Base-by-base conservation (phyloP, 129 eudicot species). In the Erigeron canadensis region DNA sequence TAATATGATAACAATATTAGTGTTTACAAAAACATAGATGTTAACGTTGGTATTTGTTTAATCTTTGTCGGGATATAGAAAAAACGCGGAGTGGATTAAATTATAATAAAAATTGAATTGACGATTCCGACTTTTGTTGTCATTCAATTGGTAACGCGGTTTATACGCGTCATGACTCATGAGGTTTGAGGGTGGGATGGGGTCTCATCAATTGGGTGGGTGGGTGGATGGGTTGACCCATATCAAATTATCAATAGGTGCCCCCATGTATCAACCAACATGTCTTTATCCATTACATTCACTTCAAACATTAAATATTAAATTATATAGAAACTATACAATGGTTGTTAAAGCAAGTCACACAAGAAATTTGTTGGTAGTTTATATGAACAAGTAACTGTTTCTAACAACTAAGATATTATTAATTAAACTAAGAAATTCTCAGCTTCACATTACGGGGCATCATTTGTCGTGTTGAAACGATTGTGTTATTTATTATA, bases 81-180 rank as follows among this genome's bases (percentile, higher is more conserved):
- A 61, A 61, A 61, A 61, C 66, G 66, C 66, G 66, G 66, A 16
- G 41, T 23, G 15, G 42, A 28, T 59, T 28, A 59, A 22, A 59
- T 10, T 61, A 1, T 23, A 37, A 61, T 34, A 15, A 6, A 3
- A 61, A 34, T 6, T 19, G 21, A 60, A 60, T 60, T 60, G 22
- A 60, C 28, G 65, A 60, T 60, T 60, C 11, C 4, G 65, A 37
- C 10, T 53, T 53, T 17, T 53, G 58, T 53, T 53, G 18, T 19
- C 18, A 53, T 61, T 44, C 34, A 8, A 18, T 12, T 1, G 23
- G 23, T 18, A 12, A 67, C 72, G 42, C 72, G 72, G 60, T 67
- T 67, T 67, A 47, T 67, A 67, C 72, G 72, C 72, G 72, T 67
- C 72, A 67, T 47, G 60, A 1, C 21, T 53, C 0, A 6, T 1